Evolutionary conservation across 2,329 filamentous ascomycete genomes (phyloP), one percentile per base, ranked within the genome.

Genomic region (Elsinoe fawcettii): DNA sequence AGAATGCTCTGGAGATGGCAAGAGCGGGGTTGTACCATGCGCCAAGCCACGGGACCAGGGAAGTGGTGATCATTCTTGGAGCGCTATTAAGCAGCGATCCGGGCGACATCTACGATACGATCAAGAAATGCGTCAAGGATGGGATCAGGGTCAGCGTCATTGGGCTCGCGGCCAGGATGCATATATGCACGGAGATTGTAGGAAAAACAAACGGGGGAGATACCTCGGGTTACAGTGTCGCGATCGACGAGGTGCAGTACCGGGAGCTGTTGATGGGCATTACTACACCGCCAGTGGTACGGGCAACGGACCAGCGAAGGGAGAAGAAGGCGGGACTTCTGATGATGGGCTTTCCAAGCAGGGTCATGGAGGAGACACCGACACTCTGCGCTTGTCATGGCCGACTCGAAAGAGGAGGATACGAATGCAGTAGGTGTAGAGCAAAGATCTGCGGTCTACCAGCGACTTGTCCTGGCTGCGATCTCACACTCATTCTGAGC

Each of bases 331-430:
- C 69, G 57, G 78, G 80, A 2, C 76, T 99, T 39, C 81, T 99
- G 23, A 95, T 95, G 88, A 99, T 99, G 92, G 93, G 93, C 3
- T 99, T 99, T 67, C 93, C 93, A 0, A 95, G 89, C 5, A 82
- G 91, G 36, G 87, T 87, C 2, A 82, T 93, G 4, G 88, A 89
- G 55, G 78, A 83, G 22, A 76, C 78, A 47, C 80, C 84, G 4
- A 90, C 86, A 59, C 83, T 93, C 60, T 99, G 93, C 70, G 90
- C 91, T 4, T 99, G 93, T 68, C 92, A 97, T 72, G 90, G 88
- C 63, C 84, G 84, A 61, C 84, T 92, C 14, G 86, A 81, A 18
- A 79, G 87, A 51, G 90, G 93, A 57, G 93, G 93, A 1, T 99
- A 97, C 72, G 78, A 86, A 8, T 99, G 93, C 75, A 93, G 90